phyloP scores from a whole-genome alignment of 2,329 filamentous ascomycete genomes.

The Pyrenophora seminiperda region DNA sequence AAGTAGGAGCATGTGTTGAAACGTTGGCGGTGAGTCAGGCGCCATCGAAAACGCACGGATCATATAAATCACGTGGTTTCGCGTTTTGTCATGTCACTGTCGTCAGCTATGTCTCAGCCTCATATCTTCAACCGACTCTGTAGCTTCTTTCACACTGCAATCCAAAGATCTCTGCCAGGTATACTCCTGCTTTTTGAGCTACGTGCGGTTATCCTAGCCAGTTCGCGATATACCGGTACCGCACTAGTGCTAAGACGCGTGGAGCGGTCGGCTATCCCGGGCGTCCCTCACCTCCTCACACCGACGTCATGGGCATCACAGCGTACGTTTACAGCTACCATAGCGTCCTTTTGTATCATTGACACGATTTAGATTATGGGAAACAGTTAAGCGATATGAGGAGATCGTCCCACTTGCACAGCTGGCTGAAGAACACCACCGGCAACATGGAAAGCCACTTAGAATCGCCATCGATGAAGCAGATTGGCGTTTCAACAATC shows the following conservation, averaged over 20 bases:
- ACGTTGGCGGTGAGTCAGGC: neutral
- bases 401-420: constrained; percentile 44
- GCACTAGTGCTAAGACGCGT: constrained; percentile 17
- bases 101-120: neutral
- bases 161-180: too few relatives aligned
- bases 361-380: constrained; percentile 40
- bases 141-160: too few relatives aligned
- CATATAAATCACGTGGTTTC: constrained; percentile 2
- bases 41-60: too few relatives aligned
- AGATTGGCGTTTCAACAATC: constrained; percentile 53
- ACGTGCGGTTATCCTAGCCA: too few relatives aligned
- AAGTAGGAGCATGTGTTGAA: neutral
- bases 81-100: neutral
- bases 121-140: too few relatives aligned
- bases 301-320: constrained; percentile 28
- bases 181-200: too few relatives aligned
- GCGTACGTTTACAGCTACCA: constrained; percentile 14
- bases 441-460: constrained; percentile 43
- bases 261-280: neutral
- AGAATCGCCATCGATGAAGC: constrained; percentile 53
- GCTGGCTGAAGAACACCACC: constrained; percentile 47
- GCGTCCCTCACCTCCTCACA: neutral
- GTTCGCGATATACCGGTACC: neutral
- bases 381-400: constrained; percentile 46
- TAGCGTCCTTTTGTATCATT: neutral